Evolutionary conservation across 2,329 filamentous ascomycete species (phyloP), one percentile per base, ranked within the genome.

Genomic region (Dothideomycetes sp.): DNA sequence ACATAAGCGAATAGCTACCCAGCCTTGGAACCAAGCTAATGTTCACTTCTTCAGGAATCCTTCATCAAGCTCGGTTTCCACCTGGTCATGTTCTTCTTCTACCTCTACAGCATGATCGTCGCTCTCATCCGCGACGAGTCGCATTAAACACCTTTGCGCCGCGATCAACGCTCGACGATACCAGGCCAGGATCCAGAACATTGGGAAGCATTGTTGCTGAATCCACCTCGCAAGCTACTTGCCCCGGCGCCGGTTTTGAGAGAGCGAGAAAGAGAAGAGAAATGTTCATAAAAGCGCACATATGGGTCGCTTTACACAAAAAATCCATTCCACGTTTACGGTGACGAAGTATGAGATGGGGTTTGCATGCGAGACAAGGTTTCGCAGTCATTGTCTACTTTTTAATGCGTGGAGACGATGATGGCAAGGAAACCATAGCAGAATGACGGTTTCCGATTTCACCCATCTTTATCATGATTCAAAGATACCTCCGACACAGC

Each of bases 41-140:
- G n/a, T n/a, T n/a, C 19, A 5, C 7, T 32, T 32, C 15, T 22
- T 19, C 51, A 94, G 88, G 91, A 98, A 78, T 96, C 91, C 1
- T 98, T 98, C 65, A 81, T 91, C 71, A 98, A 98, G 72, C 84
- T 98, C 30, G 91, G 89, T 43, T 98, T 98, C 75, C 91, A 98
- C 67, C 73, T 98, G 46, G 65, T 98, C 69, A 95, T 98, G 87
- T 98, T 98, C 78, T 98, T 98, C 80, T 98, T 96, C 78, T 98
- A 98, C 70, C 82, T 98, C 43, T 62, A 61, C 56, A 60, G 56
- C 50, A 64, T 64, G 62, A 64, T 64, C 54, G 89, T 95, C 50
- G 89, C 91, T 51, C 76, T 98, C 49, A 98, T 98, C 71, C 81
- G 83, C 59, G 91, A 96, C 65, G 91, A 98, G 69, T 78, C 83